These are phyloP conservation scores for Aurifilum marmelostoma DNA, from an alignment of 2,329 filamentous ascomycete genomes.

Conservation along the genomic window DNA sequence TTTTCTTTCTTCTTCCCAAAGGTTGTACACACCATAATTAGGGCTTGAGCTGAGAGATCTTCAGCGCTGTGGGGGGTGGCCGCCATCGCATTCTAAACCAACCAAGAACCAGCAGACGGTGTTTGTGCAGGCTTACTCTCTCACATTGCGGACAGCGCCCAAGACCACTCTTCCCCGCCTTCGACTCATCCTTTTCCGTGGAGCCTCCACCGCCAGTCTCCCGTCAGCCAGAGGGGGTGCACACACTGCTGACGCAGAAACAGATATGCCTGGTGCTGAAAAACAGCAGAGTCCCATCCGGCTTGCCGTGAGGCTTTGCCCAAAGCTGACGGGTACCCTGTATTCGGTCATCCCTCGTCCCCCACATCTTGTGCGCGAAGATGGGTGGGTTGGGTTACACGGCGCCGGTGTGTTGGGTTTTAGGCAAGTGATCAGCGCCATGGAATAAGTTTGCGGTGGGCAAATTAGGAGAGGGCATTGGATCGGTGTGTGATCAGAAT, in stretches of 20 bases:
- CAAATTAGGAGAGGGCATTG: not conserved
- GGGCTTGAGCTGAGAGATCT: constrained; percentile 2
- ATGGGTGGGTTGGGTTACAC: not conserved
- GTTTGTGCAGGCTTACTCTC: not conserved
- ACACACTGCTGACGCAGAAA: not conserved
- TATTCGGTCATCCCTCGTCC: too few species aligned
- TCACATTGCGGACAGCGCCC: not conserved
- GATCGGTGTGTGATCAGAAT: not conserved
- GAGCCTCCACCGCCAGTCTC: constrained; percentile 4
- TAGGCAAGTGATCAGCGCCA: not conserved
- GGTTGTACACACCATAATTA: not conserved
- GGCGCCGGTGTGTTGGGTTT: not conserved
- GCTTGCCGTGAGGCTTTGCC: not conserved
- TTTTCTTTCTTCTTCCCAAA: not conserved
- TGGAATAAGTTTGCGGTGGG: not conserved
- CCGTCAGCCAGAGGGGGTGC: not conserved
- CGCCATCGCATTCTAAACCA: not conserved
- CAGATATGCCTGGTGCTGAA: not conserved
- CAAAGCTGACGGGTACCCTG: not conserved
- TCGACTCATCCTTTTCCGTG: constrained; percentile 1
- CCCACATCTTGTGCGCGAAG: not conserved
- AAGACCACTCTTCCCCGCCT: not conserved
- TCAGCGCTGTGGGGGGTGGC: not conserved
- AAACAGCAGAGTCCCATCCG: too few species aligned
- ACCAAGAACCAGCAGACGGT: not conserved